Base-by-base conservation (phyloP, 2,329 filamentous ascomycete genomes). In the Fusarium luffae region DNA sequence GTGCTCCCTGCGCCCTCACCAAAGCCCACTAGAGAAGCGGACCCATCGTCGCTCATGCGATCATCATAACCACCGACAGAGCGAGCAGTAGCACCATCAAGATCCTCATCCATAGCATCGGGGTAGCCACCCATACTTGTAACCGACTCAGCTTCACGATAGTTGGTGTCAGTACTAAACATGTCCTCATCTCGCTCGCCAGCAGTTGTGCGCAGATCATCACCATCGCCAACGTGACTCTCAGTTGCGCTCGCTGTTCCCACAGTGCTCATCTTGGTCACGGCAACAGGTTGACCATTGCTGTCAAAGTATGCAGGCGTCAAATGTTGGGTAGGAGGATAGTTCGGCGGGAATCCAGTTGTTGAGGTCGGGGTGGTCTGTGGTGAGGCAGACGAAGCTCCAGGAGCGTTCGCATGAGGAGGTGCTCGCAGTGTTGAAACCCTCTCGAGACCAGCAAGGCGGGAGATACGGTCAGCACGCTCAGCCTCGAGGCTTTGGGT, bases 381-480 rank as follows among this genome's bases (percentile, higher is more conserved):
- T 58, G 78, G 84, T 66, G 78, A 83, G 42, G 83, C 78, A 42
- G 84, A 81, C 16, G 80, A 79, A 32, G 78, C 75, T 65, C 71
- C 69, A 11, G 69, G 67, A 67, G 67, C 77, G 69, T 73, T 63
- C 58, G 73, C 66, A 74, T 77, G 76, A 63, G 81, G 75, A 12
- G 82, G 79, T 30, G 88, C 84, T 66, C 92, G 90, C 44, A 91
- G 86, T n/a, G 93, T 92, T 18, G 92, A 90, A 60, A 98, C 90
- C 59, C 93, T 90, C 79, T 97, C 94, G 40, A 98, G 88, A n/a
- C 95, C 95, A 14, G 94, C 93, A 23, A 98, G 89, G 52, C 95
- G 94, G 44, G 94, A 97, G 80, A 98, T 98, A 76, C 95, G 94
- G 81, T 98, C 94, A 68, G 93, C 94, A 73, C 94, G 93, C 80